phyloP scores from a whole-genome alignment of 2,329 filamentous ascomycete genomes.

The Elsinoe australis region DNA sequence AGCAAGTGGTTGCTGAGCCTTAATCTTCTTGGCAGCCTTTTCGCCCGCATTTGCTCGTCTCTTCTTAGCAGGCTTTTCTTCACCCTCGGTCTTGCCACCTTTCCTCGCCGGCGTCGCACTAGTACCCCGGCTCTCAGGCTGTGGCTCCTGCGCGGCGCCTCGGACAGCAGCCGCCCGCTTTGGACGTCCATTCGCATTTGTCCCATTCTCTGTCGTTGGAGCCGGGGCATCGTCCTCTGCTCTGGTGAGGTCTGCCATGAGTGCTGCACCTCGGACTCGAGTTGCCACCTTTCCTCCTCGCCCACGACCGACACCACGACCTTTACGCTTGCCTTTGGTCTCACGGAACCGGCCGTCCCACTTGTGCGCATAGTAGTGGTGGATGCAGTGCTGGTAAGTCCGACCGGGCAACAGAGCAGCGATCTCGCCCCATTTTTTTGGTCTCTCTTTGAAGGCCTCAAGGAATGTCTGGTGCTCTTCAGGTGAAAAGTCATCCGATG shows the following conservation, averaged over 20 bases:
- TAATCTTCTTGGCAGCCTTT: constrained; percentile 23
- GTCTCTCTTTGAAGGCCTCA: constrained; percentile 63
- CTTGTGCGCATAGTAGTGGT: constrained; percentile 78
- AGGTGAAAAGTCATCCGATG: constrained; percentile 65
- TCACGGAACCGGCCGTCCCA: constrained; percentile 69
- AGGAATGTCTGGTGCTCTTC: constrained; percentile 66
- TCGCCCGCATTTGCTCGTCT: constrained; percentile 26
- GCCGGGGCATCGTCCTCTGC: constrained; percentile 34
- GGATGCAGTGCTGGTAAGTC: constrained; percentile 71
- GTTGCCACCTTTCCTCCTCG: constrained; percentile 45
- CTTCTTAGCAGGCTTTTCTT: constrained; percentile 31
- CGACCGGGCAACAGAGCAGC: constrained; percentile 59
- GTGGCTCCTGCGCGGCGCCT: constrained; percentile 55
- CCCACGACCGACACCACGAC: constrained; percentile 28
- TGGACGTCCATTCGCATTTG: constrained; percentile 44
- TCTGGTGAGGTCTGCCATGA: constrained; percentile 56
- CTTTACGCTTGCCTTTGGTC: constrained; percentile 38
- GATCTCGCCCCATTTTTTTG: constrained; percentile 77
- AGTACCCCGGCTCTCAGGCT: constrained; percentile 54
- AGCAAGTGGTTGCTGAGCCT: constrained; percentile 32
- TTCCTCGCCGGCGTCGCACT: constrained; percentile 45
- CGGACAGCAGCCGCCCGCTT: constrained; percentile 57
- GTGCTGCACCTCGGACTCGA: constrained; percentile 44
- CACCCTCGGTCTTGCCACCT: constrained; percentile 21
- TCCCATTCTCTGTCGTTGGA: constrained; percentile 30